Conservation (phyloP, 768 basidiomycete species). For the Psilocybe sp. region DNA sequence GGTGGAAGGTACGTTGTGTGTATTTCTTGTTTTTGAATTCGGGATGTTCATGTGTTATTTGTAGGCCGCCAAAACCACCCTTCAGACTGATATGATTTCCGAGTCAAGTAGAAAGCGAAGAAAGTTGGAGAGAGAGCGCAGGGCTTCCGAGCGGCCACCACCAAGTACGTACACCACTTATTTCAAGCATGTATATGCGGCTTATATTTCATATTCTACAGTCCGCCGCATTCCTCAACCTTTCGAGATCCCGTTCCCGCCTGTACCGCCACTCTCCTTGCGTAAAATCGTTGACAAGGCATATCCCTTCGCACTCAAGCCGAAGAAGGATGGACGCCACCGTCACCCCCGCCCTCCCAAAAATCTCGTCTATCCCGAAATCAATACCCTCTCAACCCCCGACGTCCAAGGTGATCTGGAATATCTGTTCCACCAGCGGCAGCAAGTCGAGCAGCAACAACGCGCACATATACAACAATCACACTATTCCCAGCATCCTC, state of each 20-base stretch:
- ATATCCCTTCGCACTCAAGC: conserved; percentile 42
- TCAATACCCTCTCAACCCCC: conserved; percentile 40
- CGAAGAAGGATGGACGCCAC: conserved; percentile 22
- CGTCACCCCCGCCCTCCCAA: conserved; percentile 20
- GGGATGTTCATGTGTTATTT: background rate
- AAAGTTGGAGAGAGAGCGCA: conserved; percentile 80
- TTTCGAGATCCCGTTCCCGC: conserved; percentile 33
- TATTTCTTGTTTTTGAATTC: conserved; percentile 1
- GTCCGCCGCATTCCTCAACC: conserved; percentile 62
- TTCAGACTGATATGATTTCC: conserved; percentile 86
- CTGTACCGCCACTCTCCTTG: conserved; percentile 51
- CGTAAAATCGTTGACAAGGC: conserved; percentile 60
- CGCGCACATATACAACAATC: conserved; percentile 9
- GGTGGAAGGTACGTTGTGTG: conserved; percentile 73
- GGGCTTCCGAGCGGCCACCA: conserved; percentile 72
- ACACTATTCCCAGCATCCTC: conserved; percentile 9
- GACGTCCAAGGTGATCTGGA: conserved; percentile 57
- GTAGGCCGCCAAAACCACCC: conserved; percentile 71
- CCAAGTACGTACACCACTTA: conserved; percentile 49
- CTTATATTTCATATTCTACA: background rate
- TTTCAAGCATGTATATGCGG: background rate
- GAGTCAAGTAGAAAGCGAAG: conserved; percentile 87
- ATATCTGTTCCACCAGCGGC: conserved; percentile 46
- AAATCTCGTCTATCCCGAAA: conserved; percentile 40
- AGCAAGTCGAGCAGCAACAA: conserved; percentile 14